These are phyloP conservation scores for Torulaspora quercuum DNA, from an alignment of 805 yeast genomes.

Conservation along the genomic window DNA sequence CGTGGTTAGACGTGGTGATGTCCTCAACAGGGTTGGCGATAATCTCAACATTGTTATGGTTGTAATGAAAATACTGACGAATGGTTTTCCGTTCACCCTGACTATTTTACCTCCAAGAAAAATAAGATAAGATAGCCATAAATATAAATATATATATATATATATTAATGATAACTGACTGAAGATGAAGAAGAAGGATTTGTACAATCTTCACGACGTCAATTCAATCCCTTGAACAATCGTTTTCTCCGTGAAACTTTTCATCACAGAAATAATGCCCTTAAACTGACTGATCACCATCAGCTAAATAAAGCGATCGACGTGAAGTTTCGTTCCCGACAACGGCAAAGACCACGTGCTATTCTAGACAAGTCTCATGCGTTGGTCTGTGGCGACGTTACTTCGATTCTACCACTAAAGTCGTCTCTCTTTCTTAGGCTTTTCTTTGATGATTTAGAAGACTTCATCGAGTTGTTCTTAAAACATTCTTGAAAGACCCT, in stretches of 20 bases:
- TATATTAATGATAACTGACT: no score
- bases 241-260: neutral
- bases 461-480: no score
- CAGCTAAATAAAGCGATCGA: neutral
- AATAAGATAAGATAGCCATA: no score
- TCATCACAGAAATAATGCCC: neutral
- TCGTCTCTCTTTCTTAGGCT: no score
- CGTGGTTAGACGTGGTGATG: neutral
- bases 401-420: conserved; percentile 5
- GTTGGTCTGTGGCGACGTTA: conserved; percentile 10
- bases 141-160: no score
- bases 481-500: conserved; percentile 45
- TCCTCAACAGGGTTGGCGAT: conserved; percentile 7
- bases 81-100: no score
- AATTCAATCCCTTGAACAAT: no score
- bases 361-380: neutral
- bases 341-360: conserved; percentile 8
- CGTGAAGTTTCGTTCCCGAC: conserved; percentile 5
- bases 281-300: neutral
- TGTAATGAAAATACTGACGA: no score
- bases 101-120: no score
- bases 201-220: no score
- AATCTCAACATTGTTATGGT: conserved; percentile 13
- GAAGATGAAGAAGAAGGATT: no score
- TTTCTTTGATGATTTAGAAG: no score